Percentiles rank a stretch among this genome's conserved stretches.
Conservation (phyloP, 352 stramenopile genomes). For the Globisporangium apiculatum region DNA sequence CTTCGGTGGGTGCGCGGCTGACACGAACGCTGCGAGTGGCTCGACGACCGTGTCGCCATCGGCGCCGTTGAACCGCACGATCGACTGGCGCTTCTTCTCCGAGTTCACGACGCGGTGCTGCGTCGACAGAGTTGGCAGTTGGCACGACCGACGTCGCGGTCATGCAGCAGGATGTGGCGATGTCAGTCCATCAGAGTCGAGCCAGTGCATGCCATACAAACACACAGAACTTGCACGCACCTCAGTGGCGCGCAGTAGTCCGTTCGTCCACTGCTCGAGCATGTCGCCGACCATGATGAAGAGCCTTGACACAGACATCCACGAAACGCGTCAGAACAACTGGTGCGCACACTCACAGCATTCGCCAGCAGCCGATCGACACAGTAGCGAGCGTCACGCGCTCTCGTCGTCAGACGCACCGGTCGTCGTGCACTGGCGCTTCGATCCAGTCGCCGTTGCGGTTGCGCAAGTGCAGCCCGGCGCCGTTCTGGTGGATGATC, state of each 20-base stretch:
- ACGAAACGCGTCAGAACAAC: not conserved
- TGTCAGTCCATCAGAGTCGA: no score
- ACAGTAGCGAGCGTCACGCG: no score
- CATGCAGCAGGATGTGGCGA: no score
- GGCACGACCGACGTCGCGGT: no score
- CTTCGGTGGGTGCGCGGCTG: slow-evolving; percentile 35
- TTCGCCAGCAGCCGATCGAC: not conserved
- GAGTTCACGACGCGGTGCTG: slow-evolving; percentile 77
- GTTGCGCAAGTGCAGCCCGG: slow-evolving; percentile 57
- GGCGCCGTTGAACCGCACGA: slow-evolving; percentile 77
- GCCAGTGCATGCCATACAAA: not conserved
- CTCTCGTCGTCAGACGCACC: slow-evolving; percentile 16
- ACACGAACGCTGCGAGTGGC: slow-evolving; percentile 54
- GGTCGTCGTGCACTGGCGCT: slow-evolving; percentile 59
- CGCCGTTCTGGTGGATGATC: slow-evolving; percentile 78
- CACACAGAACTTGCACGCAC: slow-evolving; percentile 16
- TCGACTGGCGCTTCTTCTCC: slow-evolving; percentile 69
- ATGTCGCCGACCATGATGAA: slow-evolving; percentile 81
- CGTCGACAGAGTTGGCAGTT: not conserved
- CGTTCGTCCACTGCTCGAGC: slow-evolving; percentile 80
- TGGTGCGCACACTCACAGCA: not conserved
- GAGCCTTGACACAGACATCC: slow-evolving; percentile 17
- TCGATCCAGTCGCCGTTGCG: slow-evolving; percentile 59
- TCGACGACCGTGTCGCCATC: slow-evolving; percentile 66
- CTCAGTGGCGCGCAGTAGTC: slow-evolving; percentile 59